Base-by-base conservation (phyloP, 2,329 filamentous ascomycete genomes). In the Exophiala oligosperma region DNA sequence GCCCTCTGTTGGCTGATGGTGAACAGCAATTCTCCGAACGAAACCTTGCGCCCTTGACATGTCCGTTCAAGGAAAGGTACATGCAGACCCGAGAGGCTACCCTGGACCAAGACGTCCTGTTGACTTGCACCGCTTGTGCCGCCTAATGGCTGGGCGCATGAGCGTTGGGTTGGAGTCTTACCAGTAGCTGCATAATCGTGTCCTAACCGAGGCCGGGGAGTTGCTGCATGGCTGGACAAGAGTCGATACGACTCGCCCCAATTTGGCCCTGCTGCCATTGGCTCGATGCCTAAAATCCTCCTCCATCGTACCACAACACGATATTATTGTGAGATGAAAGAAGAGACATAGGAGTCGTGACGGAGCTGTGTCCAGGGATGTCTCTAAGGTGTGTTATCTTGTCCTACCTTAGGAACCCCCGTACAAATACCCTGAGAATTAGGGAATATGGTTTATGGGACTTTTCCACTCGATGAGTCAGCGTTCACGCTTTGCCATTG, bases 21-120 rank as follows among this genome's bases (percentile, higher is more conserved):
- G 54, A 35, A 54, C 49, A 48, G 46, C 23, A 63, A 61, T 63
- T 63, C 61, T 63, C 61, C 61, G 61, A 57, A 35, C 46, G 43
- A 56, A 56, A 47, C 49, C 50, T 52, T 14, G 14, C 24, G 29
- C 28, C 46, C 24, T 29, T 17, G n/a, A n/a, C 43, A 47, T 56
- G 21, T 41, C 40, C 43, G 41, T 11, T 21, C 47, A 26, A 4
- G 32, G 49, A 49, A 55, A 26, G 3, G 55, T 40, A 32, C 28
- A 43, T 61, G 52, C 55, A 52, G 52, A 61, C 29, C 35, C 55
- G 52, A 61, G 46, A 51, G 47, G 50, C 44, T 17, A 32, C 24
- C 24, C 9, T 12, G 4, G 8, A 24, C 46, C 28, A 9, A 29
- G 46, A 14, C 14, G 40, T 29, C 12, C 17, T 46, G 26, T 38